Evolutionary conservation across 176 grass and related monocot genomes (phyloP), one percentile per base, ranked within the genome.

Genomic region (Oryza officinalis): DNA sequence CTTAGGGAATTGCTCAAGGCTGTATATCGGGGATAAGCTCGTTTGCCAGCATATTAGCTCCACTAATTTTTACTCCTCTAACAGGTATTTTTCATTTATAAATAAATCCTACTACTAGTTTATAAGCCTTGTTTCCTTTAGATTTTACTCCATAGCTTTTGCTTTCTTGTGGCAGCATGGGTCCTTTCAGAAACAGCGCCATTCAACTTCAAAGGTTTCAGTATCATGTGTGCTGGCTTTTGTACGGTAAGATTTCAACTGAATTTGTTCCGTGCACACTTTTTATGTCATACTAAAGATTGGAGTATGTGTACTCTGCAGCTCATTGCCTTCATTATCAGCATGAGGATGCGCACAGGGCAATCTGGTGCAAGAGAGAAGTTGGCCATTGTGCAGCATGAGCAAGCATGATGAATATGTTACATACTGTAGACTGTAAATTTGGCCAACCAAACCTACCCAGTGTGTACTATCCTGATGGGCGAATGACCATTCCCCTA

Each of bases 1-100:
- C 45, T 9, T 30, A 99, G 96, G 96, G 96, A 85, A 88, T 96
- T 83, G 96, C 91, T 83, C 96, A 99, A 96, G 96, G 93, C 1
- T 99, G 96, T 77, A 80, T 99, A 72, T 90, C 96, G 8, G 93
- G 96, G 60, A 90, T 99, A 37, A 93, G 89, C 66, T 94, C 93
- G 40, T 94, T 94, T 87, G 93, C 89, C 23, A 92, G 91, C 83
- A 94, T 99, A 80, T 30, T 99, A 74, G 91, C 89, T n/a, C 96
- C 96, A 28, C 75, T 99, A 27, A 20, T 84, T 47, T 98, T 99
- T 40, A 94, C 96, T 70, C 96, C 96, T 41, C 77, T 99, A 20
- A 99, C 93, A 79, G 96, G 96, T 94, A 57, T 54, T 22, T 57
- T 57, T 83, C 3, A 27, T 10, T 11, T 18, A 8, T 80, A 20